Evolutionary conservation across 2,329 filamentous ascomycete genomes (phyloP), one percentile per base, ranked within the genome.

Genomic region (Microascus cirrosus): DNA sequence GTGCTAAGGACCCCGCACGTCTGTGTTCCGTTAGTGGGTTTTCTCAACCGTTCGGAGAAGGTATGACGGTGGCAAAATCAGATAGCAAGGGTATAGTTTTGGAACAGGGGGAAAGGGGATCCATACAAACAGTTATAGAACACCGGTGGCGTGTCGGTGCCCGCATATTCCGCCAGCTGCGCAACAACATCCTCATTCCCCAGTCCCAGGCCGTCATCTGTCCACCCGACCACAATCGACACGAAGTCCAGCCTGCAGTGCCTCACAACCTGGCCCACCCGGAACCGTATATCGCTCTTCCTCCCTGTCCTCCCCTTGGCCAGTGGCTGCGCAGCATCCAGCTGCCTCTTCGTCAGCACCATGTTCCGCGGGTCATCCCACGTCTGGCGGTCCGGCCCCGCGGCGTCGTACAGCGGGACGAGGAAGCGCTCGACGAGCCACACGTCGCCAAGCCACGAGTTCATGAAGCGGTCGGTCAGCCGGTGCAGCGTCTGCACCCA

Each of bases 51-150:
- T 15, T 50, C 34, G 35, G 25, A 25, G 15, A 11, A 28, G 18
- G n/a, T 6, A 45, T 50, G 13, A n/a, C 6, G n/a, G 22, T 22
- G n/a, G 45, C n/a, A 50, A 24, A 22, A 50, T 12, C 11, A 22
- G 12, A 24, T 12, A 24, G 45, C 8, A 22, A 24, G 45, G 20
- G 45, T 12, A 11, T 11, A 13, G 13, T n/a, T n/a, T 5, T 4
- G 8, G n/a, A 20, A 13, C 2, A 50, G 22, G 20, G 11, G 45
- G 22, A 24, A 52, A 58, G n/a, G 20, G 13, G 34, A 10, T 53
- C 83, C 90, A 78, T 74, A 96, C 90, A 96, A 76, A 65, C 89
- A 89, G 64, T 91, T 87, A 69, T 96, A 96, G 65, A 90, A 96
- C 36, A 84, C 85, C 70, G 90, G 86, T 60, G 35, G 10, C 74